A percentile compares a stretch with the other conserved stretches of the same genome.
These are phyloP conservation scores for Alternaria triticimaculans DNA, from an alignment of 2,329 filamentous ascomycete genomes.

Conservation along the genomic window DNA sequence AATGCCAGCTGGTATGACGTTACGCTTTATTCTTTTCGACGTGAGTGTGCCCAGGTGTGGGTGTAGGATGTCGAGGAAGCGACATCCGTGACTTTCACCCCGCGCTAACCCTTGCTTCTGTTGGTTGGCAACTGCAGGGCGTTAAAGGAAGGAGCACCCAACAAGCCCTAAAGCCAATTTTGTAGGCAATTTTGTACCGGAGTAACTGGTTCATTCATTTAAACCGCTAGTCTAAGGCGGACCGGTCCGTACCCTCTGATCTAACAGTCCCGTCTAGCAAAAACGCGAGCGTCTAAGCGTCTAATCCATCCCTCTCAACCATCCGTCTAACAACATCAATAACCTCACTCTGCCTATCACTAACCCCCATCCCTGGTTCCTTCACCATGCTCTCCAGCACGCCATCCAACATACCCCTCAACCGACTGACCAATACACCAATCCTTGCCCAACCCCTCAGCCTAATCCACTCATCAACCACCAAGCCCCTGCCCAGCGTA, in stretches of 20 bases:
- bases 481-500: slow-evolving; percentile 81
- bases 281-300: slow-evolving; percentile 49
- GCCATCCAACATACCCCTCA: slow-evolving; percentile 86
- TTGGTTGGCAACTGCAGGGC: not conserved
- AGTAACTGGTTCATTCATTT: not conserved
- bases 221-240: no score
- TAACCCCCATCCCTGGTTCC: slow-evolving; percentile 68
- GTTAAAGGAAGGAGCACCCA: not conserved
- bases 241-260: not conserved
- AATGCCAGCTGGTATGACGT: no score
- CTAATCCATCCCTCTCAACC: slow-evolving; percentile 88
- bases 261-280: not conserved
- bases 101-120: not conserved
- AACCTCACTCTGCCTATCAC: slow-evolving; percentile 61
- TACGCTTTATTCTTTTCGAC: no score
- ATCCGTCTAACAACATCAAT: slow-evolving; percentile 79
- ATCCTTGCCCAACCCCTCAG: slow-evolving; percentile 93
- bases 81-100: not conserved
- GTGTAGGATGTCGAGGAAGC: not conserved
- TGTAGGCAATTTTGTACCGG: not conserved
- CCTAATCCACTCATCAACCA: slow-evolving; percentile 90
- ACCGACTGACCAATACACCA: slow-evolving; percentile 82
- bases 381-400: slow-evolving; percentile 82
- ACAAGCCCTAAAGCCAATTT: not conserved
- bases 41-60: no score